Percentiles rank a stretch among this genome's conserved stretches.
These are phyloP conservation scores for Aphanomyces astaci DNA, from an alignment of 352 stramenopile genomes.

Conservation along the genomic window DNA sequence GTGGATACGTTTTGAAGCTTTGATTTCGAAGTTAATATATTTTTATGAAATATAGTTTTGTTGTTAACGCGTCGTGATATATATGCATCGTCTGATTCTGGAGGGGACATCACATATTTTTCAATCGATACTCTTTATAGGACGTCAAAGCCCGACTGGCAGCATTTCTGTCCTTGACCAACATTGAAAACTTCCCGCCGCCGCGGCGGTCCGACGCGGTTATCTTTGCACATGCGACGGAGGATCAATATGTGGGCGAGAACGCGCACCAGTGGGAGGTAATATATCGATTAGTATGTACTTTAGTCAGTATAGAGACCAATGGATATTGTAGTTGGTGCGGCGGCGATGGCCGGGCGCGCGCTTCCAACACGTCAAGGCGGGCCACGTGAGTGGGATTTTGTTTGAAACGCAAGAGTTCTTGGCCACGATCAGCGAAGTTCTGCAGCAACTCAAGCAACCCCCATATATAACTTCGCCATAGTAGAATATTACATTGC, in stretches of 20 bases:
- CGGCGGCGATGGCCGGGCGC: slow-evolving; percentile 46
- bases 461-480: background rate
- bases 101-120: no score
- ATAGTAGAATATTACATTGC: no score
- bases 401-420: slow-evolving; percentile 62
- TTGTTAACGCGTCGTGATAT: no score
- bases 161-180: slow-evolving; percentile 70
- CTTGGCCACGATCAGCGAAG: slow-evolving; percentile 59
- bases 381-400: slow-evolving; percentile 71
- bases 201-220: slow-evolving; percentile 57
- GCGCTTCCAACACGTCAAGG: slow-evolving; percentile 55
- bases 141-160: slow-evolving; percentile 71
- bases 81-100: no score
- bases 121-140: slow-evolving; percentile 32
- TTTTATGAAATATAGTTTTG: no score
- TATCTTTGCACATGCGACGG: slow-evolving; percentile 64
- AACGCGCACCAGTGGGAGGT: slow-evolving; percentile 53
- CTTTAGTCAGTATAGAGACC: background rate
- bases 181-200: slow-evolving; percentile 73
- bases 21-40: no score
- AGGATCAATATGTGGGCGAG: slow-evolving; percentile 70
- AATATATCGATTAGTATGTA: slow-evolving; percentile 10
- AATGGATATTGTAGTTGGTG: slow-evolving; percentile 32
- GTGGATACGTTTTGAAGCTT: no score
- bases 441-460: slow-evolving; percentile 8